Percentiles rank a stretch among this genome's conserved stretches.
phyloP scores from a whole-genome alignment of 2,329 filamentous ascomycete genomes.

The Fusarium xylarioides region DNA sequence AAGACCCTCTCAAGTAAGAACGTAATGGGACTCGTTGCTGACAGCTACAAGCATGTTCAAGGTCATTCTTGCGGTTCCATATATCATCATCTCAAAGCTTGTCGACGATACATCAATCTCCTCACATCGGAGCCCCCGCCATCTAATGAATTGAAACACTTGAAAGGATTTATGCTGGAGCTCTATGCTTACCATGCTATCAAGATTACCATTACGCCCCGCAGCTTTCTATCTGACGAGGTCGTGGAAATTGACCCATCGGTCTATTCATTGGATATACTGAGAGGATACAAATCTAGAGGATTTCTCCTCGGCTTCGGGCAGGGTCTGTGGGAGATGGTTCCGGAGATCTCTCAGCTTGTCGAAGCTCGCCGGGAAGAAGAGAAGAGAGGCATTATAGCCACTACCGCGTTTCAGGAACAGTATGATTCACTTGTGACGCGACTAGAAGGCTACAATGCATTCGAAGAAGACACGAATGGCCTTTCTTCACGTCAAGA shows the following conservation, averaged over 20 bases:
- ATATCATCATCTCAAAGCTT: not conserved
- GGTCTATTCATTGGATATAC: not conserved
- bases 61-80: not conserved
- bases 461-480: not conserved
- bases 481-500: not conserved
- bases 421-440: not conserved
- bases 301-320: conserved; percentile 1
- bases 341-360: conserved; percentile 1
- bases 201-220: not conserved
- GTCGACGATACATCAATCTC: not conserved
- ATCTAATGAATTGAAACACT: not conserved
- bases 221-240: not conserved
- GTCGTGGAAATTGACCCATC: not conserved
- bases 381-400: not conserved
- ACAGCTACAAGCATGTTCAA: not conserved
- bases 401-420: fast-evolving
- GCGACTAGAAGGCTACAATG: not conserved
- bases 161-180: not conserved
- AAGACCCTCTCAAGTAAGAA: not conserved
- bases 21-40: not conserved
- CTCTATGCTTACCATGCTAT: conserved; percentile 3
- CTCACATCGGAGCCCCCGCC: not conserved
- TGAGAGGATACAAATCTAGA: not conserved
- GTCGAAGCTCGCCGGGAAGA: conserved; percentile 4
- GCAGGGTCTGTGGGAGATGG: not conserved